Conservation (phyloP, 345 rosid species). For the Bruguiera parviflora region DNA sequence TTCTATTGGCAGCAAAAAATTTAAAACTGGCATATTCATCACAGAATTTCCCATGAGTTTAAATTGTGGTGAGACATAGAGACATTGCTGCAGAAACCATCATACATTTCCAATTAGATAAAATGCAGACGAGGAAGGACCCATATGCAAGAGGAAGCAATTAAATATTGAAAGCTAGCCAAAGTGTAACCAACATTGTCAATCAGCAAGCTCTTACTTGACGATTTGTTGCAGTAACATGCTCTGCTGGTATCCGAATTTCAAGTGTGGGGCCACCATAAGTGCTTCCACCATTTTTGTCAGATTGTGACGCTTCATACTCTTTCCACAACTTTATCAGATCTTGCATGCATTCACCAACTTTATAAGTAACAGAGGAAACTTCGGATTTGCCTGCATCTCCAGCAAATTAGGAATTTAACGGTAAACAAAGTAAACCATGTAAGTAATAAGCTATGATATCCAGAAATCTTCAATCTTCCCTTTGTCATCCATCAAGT, state of each 20-base stretch:
- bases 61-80: not conserved
- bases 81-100: not conserved
- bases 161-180: not conserved
- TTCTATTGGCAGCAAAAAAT: no score
- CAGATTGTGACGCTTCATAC: constrained; percentile 63
- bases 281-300: constrained; percentile 63
- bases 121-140: not conserved
- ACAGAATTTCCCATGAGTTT: not conserved
- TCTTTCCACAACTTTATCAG: constrained; percentile 92
- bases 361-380: constrained; percentile 83
- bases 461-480: not conserved
- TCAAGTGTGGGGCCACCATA: constrained; percentile 87
- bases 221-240: constrained; percentile 98
- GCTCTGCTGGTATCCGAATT: constrained; percentile 92
- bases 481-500: not conserved
- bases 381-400: constrained; percentile 86
- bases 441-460: not conserved
- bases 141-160: not conserved
- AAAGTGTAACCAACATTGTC: not conserved
- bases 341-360: constrained; percentile 99
- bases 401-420: constrained; percentile 29
- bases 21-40: not conserved
- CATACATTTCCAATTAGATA: not conserved
- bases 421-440: constrained; percentile 5
- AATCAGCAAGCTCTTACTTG: constrained; percentile 58